Evolutionary conservation across 495 filamentous ascomycete genomes (phyloP), one percentile per base, ranked within the genome.

Genomic region (Schizothecium vesticola): DNA sequence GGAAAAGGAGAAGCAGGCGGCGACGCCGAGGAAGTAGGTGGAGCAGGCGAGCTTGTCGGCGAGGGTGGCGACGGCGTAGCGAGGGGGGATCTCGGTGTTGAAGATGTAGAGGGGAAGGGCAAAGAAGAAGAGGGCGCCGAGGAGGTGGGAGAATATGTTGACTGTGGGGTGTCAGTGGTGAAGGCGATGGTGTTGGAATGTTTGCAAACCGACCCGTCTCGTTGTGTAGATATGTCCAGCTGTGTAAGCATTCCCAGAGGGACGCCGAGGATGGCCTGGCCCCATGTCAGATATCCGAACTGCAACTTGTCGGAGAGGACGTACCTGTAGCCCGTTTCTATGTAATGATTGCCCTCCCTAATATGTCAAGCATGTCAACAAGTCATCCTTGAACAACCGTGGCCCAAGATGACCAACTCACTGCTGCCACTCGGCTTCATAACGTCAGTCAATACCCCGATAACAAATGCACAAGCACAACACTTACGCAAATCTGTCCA

Each of bases 111-210:
- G 25, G 8, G 83, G 82, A 24, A 81, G 59, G 21, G 69, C 59
- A 25, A 80, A 24, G 66, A 86, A 86, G 12, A 86, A n/a, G 12
- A 79, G 6, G 0, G 83, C 75, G 6, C 85, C 84, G 58, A 86
- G 9, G 22, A 83, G 25, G 69, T 86, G 86, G 2, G 83, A 82
- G 59, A 80, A 80, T 23, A 86, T 87, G 66, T 86, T 86, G 19
- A 86, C 83, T 82, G 56, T 10, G 19, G 19, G 43, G 29, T 16
- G 36, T 51, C 24, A 28, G 55, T 22, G 31, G 51, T 33, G 28
- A 16, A 62, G 43, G 7, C n/a, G 21, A 55, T 33, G 25, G 8
- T 67, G n/a, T 19, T 19, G 28, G n/a, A n/a, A 24, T 22, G 21
- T 60, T 1, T 3, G 11, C 23, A 19, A 56, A 22, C 63, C 11